Evolutionary conservation across 2,329 filamentous ascomycete genomes (phyloP), one percentile per base, ranked within the genome.

Genomic region (Zymoseptoria tritici): DNA sequence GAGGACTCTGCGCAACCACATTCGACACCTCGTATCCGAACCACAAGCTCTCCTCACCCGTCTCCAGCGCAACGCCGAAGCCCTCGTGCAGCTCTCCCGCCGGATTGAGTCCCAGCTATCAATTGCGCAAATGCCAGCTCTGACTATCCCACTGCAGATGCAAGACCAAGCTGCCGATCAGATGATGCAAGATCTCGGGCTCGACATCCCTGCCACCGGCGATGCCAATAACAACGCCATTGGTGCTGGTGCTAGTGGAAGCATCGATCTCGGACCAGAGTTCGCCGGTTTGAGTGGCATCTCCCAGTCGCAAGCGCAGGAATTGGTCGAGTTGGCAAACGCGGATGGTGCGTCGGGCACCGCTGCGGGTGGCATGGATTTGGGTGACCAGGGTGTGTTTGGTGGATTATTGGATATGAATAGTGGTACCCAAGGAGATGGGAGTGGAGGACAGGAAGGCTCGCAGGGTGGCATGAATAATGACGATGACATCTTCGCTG

Each of bases 91-190:
- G 2, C 64, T 75, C 2, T 61, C 62, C 20, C 64, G 71, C 16
- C 62, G 67, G n/a, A 70, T 74, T 2, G 69, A 73, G 52, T 64
- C 67, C 1, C 72, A 75, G 52, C 63, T 69, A 29, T 85, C 89
- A 9, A 85, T 90, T n/a, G 80, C 81, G n/a, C 85, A 87, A 69
- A 80, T 88, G 29, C 62, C 68, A 9, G 58, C 63, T 9, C 66
- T 72, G 52, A 51, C 66, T 11, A 64, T 67, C 20, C 64, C 70
- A 4, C 65, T 68, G 51, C 63, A 62, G 26, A 67, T 56, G 56
- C 68, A 62, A 56, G 59, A 63, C 57, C 57, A 66, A 36, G 55
- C 59, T 9, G 61, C 63, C 16, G 70, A 72, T 36, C 71, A 72
- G 50, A 67, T 74, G 49, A 72, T 74, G 64, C 69, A 72, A 56